Conservation (phyloP, 306 rosid genomes). For the Quillaja saponaria region DNA sequence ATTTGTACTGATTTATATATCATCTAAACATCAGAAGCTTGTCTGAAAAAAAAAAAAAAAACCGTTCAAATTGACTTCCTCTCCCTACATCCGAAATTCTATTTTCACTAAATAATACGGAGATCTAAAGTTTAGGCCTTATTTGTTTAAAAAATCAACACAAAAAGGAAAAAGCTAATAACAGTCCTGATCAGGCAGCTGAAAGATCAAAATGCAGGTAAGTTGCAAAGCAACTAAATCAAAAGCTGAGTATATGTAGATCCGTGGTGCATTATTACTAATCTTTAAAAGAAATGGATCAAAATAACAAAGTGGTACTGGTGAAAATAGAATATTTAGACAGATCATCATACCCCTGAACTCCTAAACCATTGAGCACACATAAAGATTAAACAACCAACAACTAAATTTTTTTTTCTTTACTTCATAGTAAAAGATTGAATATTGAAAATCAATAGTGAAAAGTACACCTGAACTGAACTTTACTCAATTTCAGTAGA, state of each 20-base stretch:
- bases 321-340: neutral
- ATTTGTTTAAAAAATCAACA: no score
- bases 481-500: constrained; percentile 15
- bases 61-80: no score
- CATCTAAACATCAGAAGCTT: neutral
- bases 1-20: constrained; percentile 5
- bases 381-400: constrained; percentile 1
- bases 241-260: neutral
- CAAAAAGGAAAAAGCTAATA: no score
- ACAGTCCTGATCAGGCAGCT: neutral
- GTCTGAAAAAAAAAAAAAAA: no score
- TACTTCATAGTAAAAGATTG: no score
- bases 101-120: no score
- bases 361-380: neutral
- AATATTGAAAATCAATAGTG: neutral
- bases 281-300: no score
- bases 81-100: no score
- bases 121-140: no score
- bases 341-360: constrained; percentile 26
- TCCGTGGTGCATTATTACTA: neutral
- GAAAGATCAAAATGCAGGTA: neutral
- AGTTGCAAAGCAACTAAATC: neutral
- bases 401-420: neutral
- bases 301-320: neutral
- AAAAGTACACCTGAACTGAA: constrained; percentile 19